Percentiles rank a stretch among this genome's conserved stretches.
These are phyloP conservation scores for Murraya paniculata DNA, from an alignment of 345 rosid genomes.

Conservation along the genomic window DNA sequence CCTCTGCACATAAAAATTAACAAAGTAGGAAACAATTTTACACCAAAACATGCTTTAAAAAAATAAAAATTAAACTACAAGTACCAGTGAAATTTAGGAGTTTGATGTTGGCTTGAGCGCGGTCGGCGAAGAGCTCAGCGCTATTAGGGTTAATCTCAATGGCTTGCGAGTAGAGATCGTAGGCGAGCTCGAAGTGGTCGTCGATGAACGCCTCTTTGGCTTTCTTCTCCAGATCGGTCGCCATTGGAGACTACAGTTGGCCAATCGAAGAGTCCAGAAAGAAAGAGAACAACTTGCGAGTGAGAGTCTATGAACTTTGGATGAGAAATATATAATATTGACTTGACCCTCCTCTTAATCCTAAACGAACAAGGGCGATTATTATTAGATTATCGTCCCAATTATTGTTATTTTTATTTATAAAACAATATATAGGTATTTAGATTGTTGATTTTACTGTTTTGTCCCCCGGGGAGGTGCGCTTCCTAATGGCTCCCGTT, in stretches of 20 bases:
- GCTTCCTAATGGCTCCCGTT: not conserved
- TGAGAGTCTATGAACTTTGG: too few species aligned
- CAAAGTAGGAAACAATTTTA: not conserved
- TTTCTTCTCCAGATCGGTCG: constrained; percentile 59
- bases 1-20: constrained; percentile 46
- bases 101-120: constrained; percentile 90
- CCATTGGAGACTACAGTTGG: constrained; percentile 33
- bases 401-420: not conserved
- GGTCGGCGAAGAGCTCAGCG: constrained; percentile 77
- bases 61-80: not conserved
- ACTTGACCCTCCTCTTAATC: not conserved
- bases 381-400: not conserved
- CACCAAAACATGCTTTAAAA: not conserved
- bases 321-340: not conserved
- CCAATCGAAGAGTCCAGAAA: constrained; percentile 22
- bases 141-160: constrained; percentile 55
- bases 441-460: not conserved
- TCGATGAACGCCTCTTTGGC: constrained; percentile 90
- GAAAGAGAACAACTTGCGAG: not conserved
- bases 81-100: constrained; percentile 69
- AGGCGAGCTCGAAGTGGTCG: constrained; percentile 80
- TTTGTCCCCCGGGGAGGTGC: not conserved
- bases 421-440: too few species aligned
- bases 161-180: constrained; percentile 77
- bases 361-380: not conserved